Evolutionary conservation across 2,329 filamentous ascomycete species (phyloP), one percentile per base, ranked within the genome.

Genomic region (Ophiostoma sp.): DNA sequence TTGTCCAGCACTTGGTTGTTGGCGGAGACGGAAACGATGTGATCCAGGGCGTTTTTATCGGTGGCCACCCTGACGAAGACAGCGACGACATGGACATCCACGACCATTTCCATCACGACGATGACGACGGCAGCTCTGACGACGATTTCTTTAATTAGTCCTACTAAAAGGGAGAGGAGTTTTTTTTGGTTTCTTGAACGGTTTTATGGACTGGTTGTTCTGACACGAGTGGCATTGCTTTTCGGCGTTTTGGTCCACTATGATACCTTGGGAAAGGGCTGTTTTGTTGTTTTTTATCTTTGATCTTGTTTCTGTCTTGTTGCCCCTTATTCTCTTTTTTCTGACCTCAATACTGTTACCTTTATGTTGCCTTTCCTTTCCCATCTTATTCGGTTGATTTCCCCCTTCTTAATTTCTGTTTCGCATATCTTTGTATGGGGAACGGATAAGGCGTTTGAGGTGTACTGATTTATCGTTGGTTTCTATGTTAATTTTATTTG

Each of bases 181-280:
- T 25, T 25, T 4, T 42, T 17, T 64, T 19, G 4, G 15, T 2
- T 66, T 66, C 11, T 45, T 42, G 22, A 22, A 3, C 12, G 42
- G 12, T 15, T 39, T 45, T 45, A 22, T 15, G 33, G 6, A 1
- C 7, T 4, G 1, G 3, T 42, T 12, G 5, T 66, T 45, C 33
- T n/a, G 17, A 19, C 42, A 25, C 11, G 45, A 57, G 3, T 17
- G 50, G 31, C 3, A 36, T 61, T 25, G 8, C 28, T 22, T 33
- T n/a, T 33, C 9, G 45, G 39, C 42, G 42, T 68, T 50, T 48
- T 68, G 25, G 17, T 8, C 28, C 42, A 22, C 66, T 8, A 69
- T 69, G 66, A 69, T 69, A 69, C 66, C 66, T 39, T 52, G 66
- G 66, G 66, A 50, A 52, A 36, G 28, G 45, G 45, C 28, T 22